Evolutionary conservation across 129 eudicot genomes (phyloP).

Genomic region (Pittosporum tobira): DNA sequence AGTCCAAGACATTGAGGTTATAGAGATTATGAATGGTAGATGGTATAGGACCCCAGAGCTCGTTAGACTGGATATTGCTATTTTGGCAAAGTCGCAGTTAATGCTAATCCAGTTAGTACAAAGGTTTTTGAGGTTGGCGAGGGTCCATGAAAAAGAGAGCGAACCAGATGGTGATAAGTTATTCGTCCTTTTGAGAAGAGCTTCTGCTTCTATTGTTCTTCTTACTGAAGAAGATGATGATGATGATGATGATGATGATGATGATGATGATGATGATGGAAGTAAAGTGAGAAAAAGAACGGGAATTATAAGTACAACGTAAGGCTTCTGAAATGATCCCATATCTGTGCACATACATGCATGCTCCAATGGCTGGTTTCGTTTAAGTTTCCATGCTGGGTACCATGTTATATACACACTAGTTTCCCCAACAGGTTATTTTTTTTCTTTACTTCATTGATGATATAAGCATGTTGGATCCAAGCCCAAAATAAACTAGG

Average conservation of each 20-base stretch:
- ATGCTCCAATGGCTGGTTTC: too few species aligned
- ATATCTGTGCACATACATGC: conserved; percentile 21
- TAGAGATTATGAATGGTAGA: conserved; percentile 45
- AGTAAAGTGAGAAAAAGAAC: conserved; percentile 25
- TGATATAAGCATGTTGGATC: too few species aligned
- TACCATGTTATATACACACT: too few species aligned
- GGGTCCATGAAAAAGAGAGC: conserved; percentile 62
- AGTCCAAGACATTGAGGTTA: conserved; percentile 41
- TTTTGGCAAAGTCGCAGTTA: conserved; percentile 29
- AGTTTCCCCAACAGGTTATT: too few species aligned
- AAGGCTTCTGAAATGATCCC: conserved; percentile 19
- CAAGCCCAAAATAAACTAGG: too few species aligned
- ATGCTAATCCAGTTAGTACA: conserved; percentile 77
- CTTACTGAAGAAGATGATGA: conserved; percentile 37
- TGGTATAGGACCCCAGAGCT: conserved; percentile 43
- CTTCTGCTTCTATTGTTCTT: conserved; percentile 58
- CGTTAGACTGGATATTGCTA: conserved; percentile 34
- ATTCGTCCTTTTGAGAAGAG: conserved; percentile 56
- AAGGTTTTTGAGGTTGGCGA: conserved; percentile 30
- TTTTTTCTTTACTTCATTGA: too few species aligned
- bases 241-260: too few species aligned
- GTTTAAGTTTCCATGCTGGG: too few species aligned
- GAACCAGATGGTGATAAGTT: conserved; percentile 41
- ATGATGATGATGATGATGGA: too few species aligned
- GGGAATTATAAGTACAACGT: conserved; percentile 15